phyloP scores from a whole-genome alignment of 768 basidiomycete genomes.

The Macrolepiota albuminosa region DNA sequence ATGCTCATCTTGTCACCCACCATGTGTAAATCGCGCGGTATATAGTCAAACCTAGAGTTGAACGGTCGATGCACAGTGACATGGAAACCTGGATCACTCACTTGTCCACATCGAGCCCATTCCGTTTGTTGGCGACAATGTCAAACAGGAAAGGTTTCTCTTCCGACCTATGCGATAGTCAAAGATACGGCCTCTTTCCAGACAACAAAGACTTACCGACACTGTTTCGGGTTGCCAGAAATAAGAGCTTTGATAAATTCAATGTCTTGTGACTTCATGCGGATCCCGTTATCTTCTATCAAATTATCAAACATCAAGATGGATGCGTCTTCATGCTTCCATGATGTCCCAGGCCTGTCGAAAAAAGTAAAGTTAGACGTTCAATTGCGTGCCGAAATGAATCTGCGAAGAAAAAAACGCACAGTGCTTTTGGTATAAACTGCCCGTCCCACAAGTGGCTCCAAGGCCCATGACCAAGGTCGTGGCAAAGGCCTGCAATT shows the following conservation, averaged over 20 bases:
- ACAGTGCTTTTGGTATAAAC: too few species aligned
- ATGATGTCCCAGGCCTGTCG: conserved; percentile 43
- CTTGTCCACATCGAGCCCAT: too few species aligned
- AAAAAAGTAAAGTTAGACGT: not conserved
- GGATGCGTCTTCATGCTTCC: conserved; percentile 78
- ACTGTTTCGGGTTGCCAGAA: not conserved
- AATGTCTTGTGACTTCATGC: conserved; percentile 43
- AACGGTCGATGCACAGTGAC: not conserved
- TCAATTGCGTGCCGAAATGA: not conserved
- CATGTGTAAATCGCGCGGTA: conserved; percentile 67
- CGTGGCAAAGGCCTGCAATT: too few species aligned
- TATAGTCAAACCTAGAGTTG: conserved; percentile 68
- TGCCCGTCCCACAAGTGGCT: too few species aligned
- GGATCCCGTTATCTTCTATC: conserved; percentile 49
- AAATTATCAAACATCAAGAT: conserved; percentile 80
- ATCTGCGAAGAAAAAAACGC: not conserved
- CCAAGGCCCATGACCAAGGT: too few species aligned
- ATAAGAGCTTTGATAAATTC: conserved; percentile 76
- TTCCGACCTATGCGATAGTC: too few species aligned
- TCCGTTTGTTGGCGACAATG: too few species aligned
- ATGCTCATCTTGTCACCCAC: conserved; percentile 58
- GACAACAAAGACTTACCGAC: too few species aligned
- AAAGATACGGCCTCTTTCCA: too few species aligned
- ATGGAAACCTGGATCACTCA: not conserved
- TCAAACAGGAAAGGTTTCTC: too few species aligned